Conservation (phyloP, 2,329 filamentous ascomycete species). For the Chrysosphaeria jannelii region DNA sequence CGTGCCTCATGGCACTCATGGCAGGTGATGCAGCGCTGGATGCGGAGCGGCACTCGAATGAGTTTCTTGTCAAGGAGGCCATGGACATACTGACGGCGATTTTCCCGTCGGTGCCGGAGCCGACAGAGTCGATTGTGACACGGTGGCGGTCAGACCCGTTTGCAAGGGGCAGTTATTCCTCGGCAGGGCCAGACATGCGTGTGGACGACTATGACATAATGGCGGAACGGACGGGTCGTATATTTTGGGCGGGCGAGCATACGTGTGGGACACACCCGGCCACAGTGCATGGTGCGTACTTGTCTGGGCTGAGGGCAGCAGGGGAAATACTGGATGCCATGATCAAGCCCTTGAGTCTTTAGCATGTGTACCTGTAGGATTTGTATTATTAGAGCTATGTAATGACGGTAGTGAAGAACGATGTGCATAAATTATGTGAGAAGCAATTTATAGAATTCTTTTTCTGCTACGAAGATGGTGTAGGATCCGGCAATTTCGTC, state of each 20-base stretch:
- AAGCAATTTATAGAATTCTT: no score
- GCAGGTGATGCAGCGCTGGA: conserved; percentile 80
- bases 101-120: conserved; percentile 47
- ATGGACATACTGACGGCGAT: conserved; percentile 48
- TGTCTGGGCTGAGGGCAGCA: conserved; percentile 73
- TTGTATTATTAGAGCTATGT: no score
- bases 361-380: no score
- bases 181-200: conserved; percentile 53
- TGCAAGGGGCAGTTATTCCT: conserved; percentile 86
- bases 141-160: conserved; percentile 80
- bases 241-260: conserved; percentile 89
- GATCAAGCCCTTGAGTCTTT: conserved; percentile 38
- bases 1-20: conserved; percentile 76
- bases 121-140: conserved; percentile 66
- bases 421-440: no score
- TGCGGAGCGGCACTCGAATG: conserved; percentile 47
- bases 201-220: conserved; percentile 80
- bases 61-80: conserved; percentile 51
- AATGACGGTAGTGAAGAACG: no score
- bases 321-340: conserved; percentile 58
- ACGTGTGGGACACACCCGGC: conserved; percentile 89
- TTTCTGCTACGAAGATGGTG: no score
- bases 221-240: conserved; percentile 54
- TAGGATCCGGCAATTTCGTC: no score
- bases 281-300: conserved; percentile 85